These are phyloP conservation scores for Monascus purpureus DNA, from an alignment of 495 filamentous ascomycete genomes.

Conservation along the genomic window DNA sequence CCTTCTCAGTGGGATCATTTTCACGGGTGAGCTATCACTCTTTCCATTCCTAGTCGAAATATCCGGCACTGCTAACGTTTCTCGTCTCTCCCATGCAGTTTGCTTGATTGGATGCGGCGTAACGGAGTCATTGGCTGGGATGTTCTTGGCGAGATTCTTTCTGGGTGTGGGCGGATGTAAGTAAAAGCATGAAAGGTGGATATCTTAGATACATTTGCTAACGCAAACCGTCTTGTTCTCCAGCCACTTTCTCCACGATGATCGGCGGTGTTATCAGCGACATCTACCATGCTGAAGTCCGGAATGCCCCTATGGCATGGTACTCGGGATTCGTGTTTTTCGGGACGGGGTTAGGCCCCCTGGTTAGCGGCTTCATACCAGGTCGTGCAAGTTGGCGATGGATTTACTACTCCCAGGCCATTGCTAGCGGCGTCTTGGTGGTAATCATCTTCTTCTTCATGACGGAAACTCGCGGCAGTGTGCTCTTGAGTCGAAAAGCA, in stretches of 20 bases:
- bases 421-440: slow-evolving; percentile 51
- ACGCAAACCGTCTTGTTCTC: no score
- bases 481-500: slow-evolving; percentile 69
- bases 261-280: slow-evolving; percentile 86
- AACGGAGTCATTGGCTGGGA: slow-evolving; percentile 54
- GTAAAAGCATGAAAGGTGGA: no score
- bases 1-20: slow-evolving; percentile 55
- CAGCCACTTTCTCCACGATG: slow-evolving; percentile 74
- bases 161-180: slow-evolving; percentile 54
- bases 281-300: slow-evolving; percentile 62
- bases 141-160: slow-evolving; percentile 66
- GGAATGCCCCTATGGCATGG: slow-evolving; percentile 84
- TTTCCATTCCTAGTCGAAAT: no score
- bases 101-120: slow-evolving; percentile 67
- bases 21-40: slow-evolving; percentile 25
- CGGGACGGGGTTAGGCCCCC: slow-evolving; percentile 70
- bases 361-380: slow-evolving; percentile 59
- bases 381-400: slow-evolving; percentile 62
- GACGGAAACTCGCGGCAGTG: slow-evolving; percentile 71
- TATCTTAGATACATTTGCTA: no score
- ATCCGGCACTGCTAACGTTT: no score
- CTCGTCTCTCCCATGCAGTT: no score
- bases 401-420: slow-evolving; percentile 81
- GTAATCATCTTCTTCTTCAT: slow-evolving; percentile 51
- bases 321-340: slow-evolving; percentile 64